These are phyloP conservation scores for Spergularia azorica DNA, from an alignment of 179 eudicot genomes.

Conservation along the genomic window DNA sequence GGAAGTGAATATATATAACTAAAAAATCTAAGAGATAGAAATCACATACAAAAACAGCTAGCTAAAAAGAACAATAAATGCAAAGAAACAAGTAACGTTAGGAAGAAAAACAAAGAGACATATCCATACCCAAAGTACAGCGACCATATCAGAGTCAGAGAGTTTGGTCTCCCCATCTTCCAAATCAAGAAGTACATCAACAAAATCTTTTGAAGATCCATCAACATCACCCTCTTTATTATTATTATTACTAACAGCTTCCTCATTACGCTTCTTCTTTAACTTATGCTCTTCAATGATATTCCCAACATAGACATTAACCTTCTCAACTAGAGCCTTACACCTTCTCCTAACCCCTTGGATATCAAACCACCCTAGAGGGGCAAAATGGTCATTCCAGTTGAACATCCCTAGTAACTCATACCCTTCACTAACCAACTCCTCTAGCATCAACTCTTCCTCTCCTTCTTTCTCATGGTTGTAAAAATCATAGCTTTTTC, in stretches of 20 bases:
- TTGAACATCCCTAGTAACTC: slow-evolving; percentile 70
- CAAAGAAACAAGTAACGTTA: no score
- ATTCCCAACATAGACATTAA: slow-evolving; percentile 62
- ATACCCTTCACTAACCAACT: slow-evolving; percentile 78
- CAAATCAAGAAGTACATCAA: slow-evolving; percentile 76
- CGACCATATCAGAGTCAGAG: slow-evolving; percentile 73
- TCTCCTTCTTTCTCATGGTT: slow-evolving; percentile 19
- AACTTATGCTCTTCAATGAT: slow-evolving; percentile 59
- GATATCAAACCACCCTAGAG: slow-evolving; percentile 66
- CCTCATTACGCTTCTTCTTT: slow-evolving; percentile 26
- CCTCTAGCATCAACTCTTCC: slow-evolving; percentile 48
- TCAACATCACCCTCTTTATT: slow-evolving; percentile 37
- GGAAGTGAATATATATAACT: no score
- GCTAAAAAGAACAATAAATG: neutral
- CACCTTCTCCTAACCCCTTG: slow-evolving; percentile 81
- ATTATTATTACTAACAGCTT: slow-evolving; percentile 38
- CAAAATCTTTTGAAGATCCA: slow-evolving; percentile 54
- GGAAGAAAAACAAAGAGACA: slow-evolving; percentile 25
- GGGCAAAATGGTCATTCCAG: slow-evolving; percentile 86
- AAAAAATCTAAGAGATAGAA: no score
- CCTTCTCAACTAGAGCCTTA: slow-evolving; percentile 44
- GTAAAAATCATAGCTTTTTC: slow-evolving; percentile 44
- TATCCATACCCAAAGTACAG: slow-evolving; percentile 85
- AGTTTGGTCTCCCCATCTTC: slow-evolving; percentile 49
- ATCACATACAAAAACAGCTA: no score